Evolutionary conservation across 202 grass and related monocot species (phyloP).

Genomic region (Brachypodium distachyon): DNA sequence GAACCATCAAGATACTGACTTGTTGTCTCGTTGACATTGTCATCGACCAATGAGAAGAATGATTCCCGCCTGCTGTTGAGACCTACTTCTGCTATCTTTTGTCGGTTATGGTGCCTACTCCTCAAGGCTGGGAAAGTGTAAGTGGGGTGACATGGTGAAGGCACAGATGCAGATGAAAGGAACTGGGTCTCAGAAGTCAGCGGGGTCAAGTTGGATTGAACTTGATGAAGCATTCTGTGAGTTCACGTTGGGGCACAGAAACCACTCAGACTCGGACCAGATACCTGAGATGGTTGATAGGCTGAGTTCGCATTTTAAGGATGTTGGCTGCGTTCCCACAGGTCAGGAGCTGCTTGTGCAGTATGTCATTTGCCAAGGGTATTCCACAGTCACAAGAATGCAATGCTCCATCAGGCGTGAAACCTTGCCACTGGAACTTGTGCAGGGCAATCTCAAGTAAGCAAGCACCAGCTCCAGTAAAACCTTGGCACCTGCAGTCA

Average conservation of each 20-base stretch:
- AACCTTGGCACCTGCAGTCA: not conserved
- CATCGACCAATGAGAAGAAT: conserved; percentile 20
- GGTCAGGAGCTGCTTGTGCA: conserved; percentile 24
- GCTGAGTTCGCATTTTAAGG: conserved; percentile 42
- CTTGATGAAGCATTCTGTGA: conserved; percentile 39
- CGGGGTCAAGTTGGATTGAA: conserved; percentile 67
- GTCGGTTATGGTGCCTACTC: not conserved
- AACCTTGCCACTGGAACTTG: too few species aligned
- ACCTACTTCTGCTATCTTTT: not conserved
- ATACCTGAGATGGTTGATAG: conserved; percentile 47
- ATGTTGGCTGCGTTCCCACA: conserved; percentile 27
- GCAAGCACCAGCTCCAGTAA: not conserved
- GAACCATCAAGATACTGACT: not conserved
- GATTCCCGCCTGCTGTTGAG: conserved; percentile 5
- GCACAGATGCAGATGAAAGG: conserved; percentile 52
- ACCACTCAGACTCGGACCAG: conserved; percentile 23
- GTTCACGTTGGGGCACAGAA: conserved; percentile 52
- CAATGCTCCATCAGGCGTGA: not conserved
- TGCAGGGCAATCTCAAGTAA: conserved; percentile 5
- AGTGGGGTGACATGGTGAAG: conserved; percentile 62
- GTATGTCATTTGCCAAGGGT: conserved; percentile 7
- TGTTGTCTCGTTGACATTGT: not conserved
- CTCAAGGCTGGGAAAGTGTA: too few species aligned
- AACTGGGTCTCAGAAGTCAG: conserved; percentile 39
- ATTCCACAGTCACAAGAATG: not conserved